phyloP scores from a whole-genome alignment of 2,329 filamentous ascomycete genomes.

The Verticillium zaregamsianum region DNA sequence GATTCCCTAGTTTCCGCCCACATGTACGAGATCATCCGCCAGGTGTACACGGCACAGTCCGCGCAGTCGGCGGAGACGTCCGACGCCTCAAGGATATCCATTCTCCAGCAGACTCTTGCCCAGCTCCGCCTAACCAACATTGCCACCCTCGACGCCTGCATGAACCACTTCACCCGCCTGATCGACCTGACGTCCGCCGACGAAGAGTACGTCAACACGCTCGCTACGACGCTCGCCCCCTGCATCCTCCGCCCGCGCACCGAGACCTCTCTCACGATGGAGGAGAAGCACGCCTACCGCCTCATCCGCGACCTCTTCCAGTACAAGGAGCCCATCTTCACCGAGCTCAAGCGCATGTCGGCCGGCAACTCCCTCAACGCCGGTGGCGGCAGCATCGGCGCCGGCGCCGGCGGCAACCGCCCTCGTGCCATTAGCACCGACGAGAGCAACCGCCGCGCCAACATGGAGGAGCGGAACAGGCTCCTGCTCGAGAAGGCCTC shows the following conservation, averaged over 20 bases:
- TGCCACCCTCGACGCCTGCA: conserved; percentile 95
- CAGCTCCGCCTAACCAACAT: conserved; percentile 96
- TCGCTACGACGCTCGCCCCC: conserved; percentile 73
- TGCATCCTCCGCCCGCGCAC: conserved; percentile 84
- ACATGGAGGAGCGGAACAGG: conserved; percentile 89
- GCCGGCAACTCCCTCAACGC: conserved; percentile 54
- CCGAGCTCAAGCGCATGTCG: conserved; percentile 88
- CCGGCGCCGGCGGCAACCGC: conserved; percentile 36
- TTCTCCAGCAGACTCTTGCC: conserved; percentile 92
- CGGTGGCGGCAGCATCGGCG: conserved; percentile 30
- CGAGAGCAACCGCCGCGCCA: conserved; percentile 88
- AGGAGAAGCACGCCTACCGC: conserved; percentile 89
- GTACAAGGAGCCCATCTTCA: conserved; percentile 94
- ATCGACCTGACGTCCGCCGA: conserved; percentile 96
- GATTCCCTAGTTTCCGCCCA: conserved; percentile 98
- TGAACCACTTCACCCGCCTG: conserved; percentile 95
- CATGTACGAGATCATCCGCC: conserved; percentile 98
- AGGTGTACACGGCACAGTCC: conserved; percentile 70
- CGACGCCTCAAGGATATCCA: conserved; percentile 76
- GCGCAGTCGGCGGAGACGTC: conserved; percentile 56
- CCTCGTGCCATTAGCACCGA: conserved; percentile 89
- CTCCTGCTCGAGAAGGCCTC: conserved; percentile 68
- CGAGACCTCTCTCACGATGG: conserved; percentile 88
- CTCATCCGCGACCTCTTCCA: conserved; percentile 88
- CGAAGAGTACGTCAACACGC: conserved; percentile 72